Conservation (phyloP, 2,329 filamentous ascomycete genomes). For the Trichoderma atroviride region DNA sequence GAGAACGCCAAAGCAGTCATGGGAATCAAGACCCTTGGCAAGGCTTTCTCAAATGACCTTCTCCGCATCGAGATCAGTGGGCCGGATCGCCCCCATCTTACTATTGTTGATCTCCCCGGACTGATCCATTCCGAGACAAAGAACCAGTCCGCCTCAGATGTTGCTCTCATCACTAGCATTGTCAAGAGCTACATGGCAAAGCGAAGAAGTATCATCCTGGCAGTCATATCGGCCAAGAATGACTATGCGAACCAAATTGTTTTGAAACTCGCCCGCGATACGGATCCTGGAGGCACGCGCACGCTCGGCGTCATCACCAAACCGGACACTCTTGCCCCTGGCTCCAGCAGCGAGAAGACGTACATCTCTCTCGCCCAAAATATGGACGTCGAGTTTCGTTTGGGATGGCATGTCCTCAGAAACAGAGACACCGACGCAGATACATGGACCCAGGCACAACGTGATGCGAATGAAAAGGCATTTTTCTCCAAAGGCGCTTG, state of each 20-base stretch:
- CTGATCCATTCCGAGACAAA: conserved; percentile 54
- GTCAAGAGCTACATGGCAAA: conserved; percentile 61
- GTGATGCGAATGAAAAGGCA: conserved; percentile 44
- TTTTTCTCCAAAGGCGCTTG: conserved; percentile 51
- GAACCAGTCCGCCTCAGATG: conserved; percentile 49
- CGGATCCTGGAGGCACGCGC: conserved; percentile 40
- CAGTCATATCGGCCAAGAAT: conserved; percentile 59
- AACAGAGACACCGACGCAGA: conserved; percentile 49
- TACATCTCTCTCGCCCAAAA: conserved; percentile 51
- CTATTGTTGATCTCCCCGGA: conserved; percentile 63
- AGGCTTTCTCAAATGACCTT: conserved; percentile 50
- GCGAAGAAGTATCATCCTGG: conserved; percentile 61
- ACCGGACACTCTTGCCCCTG: conserved; percentile 46
- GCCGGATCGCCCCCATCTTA: conserved; percentile 55
- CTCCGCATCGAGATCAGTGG: conserved; percentile 54
- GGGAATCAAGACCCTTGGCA: conserved; percentile 46
- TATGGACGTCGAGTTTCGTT: conserved; percentile 48
- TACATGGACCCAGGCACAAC: conserved; percentile 36
- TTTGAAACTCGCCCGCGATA: conserved; percentile 45
- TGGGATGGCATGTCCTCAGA: conserved; percentile 58
- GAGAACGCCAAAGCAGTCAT: conserved; percentile 50
- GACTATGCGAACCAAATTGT: conserved; percentile 64
- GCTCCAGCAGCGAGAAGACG: conserved; percentile 44
- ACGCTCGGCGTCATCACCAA: conserved; percentile 63
- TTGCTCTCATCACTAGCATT: conserved; percentile 49